These are phyloP conservation scores for Colletotrichum theobromicola DNA, from an alignment of 2,329 filamentous ascomycete species.

Conservation along the genomic window DNA sequence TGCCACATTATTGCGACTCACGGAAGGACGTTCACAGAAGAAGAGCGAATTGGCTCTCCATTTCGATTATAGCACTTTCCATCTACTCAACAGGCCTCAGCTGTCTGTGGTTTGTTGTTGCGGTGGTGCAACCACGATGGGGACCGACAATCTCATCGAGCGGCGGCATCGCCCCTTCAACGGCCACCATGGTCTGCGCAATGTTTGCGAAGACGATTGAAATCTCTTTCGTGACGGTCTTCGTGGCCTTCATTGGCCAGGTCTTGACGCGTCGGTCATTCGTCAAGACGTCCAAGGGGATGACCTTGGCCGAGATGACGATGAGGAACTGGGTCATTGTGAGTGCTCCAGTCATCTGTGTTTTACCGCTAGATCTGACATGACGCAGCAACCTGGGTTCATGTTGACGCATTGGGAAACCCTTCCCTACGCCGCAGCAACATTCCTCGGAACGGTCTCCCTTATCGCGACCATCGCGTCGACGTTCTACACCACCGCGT, in stretches of 20 bases:
- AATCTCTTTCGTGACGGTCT: slow-evolving; percentile 77
- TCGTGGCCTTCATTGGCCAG: slow-evolving; percentile 78
- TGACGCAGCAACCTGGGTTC: slow-evolving; percentile 65
- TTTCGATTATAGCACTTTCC: slow-evolving; percentile 53
- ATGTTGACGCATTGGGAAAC: slow-evolving; percentile 73
- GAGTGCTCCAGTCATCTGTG: slow-evolving; percentile 17
- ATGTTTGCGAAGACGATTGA: slow-evolving; percentile 79
- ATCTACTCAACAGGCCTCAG: slow-evolving; percentile 69
- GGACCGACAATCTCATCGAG: slow-evolving; percentile 60
- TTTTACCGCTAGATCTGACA: neutral
- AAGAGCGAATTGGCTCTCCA: slow-evolving; percentile 52
- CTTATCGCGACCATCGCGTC: slow-evolving; percentile 69
- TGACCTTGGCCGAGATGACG: slow-evolving; percentile 77
- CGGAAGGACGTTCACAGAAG: slow-evolving; percentile 33
- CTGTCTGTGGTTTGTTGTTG: slow-evolving; percentile 69
- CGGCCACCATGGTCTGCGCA: slow-evolving; percentile 71
- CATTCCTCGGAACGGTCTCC: slow-evolving; percentile 68
- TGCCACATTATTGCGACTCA: slow-evolving; percentile 38
- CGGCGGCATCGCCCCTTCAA: slow-evolving; percentile 62
- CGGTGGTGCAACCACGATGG: slow-evolving; percentile 67
- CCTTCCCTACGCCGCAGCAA: slow-evolving; percentile 66
- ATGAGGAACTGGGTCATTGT: slow-evolving; percentile 77
- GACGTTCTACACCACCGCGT: slow-evolving; percentile 78
- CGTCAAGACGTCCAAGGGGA: slow-evolving; percentile 62
- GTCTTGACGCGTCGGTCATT: slow-evolving; percentile 74